Percentiles rank a stretch among this genome's conserved stretches.
phyloP scores from a whole-genome alignment of 495 filamentous ascomycete genomes.

The Neurospora intermedia region DNA sequence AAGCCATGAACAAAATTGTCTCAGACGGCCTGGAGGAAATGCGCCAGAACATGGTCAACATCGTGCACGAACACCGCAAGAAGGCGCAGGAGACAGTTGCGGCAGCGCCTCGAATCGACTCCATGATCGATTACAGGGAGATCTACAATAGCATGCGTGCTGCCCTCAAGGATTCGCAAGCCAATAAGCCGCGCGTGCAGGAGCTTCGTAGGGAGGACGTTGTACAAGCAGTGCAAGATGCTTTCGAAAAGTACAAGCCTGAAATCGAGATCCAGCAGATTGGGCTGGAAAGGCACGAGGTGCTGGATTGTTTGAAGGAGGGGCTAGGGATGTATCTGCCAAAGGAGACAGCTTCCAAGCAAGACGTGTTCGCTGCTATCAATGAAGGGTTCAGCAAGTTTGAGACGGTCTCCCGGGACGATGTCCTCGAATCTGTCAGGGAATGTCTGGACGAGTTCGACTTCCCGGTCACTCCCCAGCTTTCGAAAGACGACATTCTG shows the following conservation, averaged over 20 bases:
- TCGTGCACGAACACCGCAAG: slow-evolving; percentile 63
- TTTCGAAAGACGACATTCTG: slow-evolving; percentile 43
- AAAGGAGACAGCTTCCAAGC: slow-evolving; percentile 50
- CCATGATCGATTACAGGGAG: slow-evolving; percentile 57
- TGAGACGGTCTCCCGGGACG: slow-evolving; percentile 60
- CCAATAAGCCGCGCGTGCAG: slow-evolving; percentile 28
- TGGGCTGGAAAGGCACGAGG: slow-evolving; percentile 78
- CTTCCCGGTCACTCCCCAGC: slow-evolving; percentile 43
- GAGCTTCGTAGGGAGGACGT: slow-evolving; percentile 61
- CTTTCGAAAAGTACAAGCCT: slow-evolving; percentile 84
- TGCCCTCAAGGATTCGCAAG: slow-evolving; percentile 61
- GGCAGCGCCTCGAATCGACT: not conserved
- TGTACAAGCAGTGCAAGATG: slow-evolving; percentile 71
- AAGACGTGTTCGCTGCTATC: slow-evolving; percentile 75
- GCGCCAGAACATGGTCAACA: slow-evolving; percentile 63
- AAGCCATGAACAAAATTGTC: slow-evolving; percentile 67
- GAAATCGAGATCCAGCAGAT: slow-evolving; percentile 85
- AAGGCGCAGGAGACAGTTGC: slow-evolving; percentile 39
- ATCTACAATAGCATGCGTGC: slow-evolving; percentile 72
- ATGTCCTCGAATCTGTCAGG: slow-evolving; percentile 62
- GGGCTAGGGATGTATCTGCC: slow-evolving; percentile 69
- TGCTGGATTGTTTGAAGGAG: slow-evolving; percentile 72
- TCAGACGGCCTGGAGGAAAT: slow-evolving; percentile 70
- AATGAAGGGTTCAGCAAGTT: slow-evolving; percentile 71
- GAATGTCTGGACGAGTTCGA: slow-evolving; percentile 70